These are phyloP conservation scores for Sambucus nigra DNA, from an alignment of 129 eudicot species.

Conservation along the genomic window DNA sequence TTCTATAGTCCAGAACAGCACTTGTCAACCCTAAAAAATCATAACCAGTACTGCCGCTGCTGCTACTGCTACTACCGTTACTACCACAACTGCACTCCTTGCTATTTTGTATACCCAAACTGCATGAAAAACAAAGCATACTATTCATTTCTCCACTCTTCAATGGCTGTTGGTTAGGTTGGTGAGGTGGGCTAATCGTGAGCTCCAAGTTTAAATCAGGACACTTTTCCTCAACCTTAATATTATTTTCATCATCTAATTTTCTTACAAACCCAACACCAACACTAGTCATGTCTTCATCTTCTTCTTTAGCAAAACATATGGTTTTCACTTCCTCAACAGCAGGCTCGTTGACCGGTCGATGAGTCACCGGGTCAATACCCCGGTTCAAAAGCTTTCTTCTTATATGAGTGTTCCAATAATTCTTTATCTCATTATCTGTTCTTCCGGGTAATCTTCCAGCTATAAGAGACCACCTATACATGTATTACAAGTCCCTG, in stretches of 20 bases:
- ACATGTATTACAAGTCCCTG: not conserved
- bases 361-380: slow-evolving; percentile 89
- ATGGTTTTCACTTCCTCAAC: slow-evolving; percentile 5
- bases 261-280: not conserved
- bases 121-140: slow-evolving; percentile 60
- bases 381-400: slow-evolving; percentile 82
- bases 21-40: slow-evolving; percentile 72
- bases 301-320: not conserved
- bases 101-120: slow-evolving; percentile 59
- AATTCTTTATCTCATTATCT: slow-evolving; percentile 92
- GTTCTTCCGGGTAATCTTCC: slow-evolving; percentile 96
- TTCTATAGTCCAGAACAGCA: slow-evolving; percentile 71
- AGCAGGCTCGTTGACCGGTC: slow-evolving; percentile 42
- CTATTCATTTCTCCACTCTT: slow-evolving; percentile 48
- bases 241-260: not conserved
- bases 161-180: slow-evolving; percentile 29
- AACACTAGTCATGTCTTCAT: too few species aligned
- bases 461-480: slow-evolving; percentile 93
- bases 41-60: slow-evolving; percentile 34
- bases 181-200: slow-evolving; percentile 70
- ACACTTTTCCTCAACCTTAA: slow-evolving; percentile 34
- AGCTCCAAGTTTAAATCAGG: slow-evolving; percentile 82
- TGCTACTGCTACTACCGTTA: slow-evolving; percentile 16
- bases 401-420: slow-evolving; percentile 95
- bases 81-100: slow-evolving; percentile 62